Percentiles rank a stretch among this genome's conserved stretches.
Evolutionary conservation across 1,284 basidiomycete genomes (phyloP).

Genomic region (Cutaneotrichosporon curvatum): DNA sequence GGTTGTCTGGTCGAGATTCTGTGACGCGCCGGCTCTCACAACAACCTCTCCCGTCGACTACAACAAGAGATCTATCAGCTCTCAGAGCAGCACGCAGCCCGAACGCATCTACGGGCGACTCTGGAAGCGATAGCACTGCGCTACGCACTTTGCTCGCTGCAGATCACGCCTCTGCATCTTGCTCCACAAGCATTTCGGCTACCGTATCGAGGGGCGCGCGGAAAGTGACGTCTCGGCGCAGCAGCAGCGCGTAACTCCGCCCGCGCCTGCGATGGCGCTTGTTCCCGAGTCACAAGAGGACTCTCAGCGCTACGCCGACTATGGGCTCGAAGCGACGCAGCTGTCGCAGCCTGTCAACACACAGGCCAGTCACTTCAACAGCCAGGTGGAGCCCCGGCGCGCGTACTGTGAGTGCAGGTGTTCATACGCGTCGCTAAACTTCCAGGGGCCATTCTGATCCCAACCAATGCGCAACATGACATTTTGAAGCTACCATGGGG

Average conservation of each 20-base stretch:
- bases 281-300: slow-evolving; percentile 27
- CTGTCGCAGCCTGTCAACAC: slow-evolving; percentile 35
- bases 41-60: no score
- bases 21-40: no score
- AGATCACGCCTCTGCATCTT: no score
- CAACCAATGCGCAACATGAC: slow-evolving; percentile 32
- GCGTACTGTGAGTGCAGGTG: slow-evolving; percentile 40
- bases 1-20: no score
- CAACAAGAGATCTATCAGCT: no score
- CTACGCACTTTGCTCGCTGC: no score
- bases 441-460: slow-evolving; percentile 45
- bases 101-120: no score
- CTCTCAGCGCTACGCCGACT: slow-evolving; percentile 20
- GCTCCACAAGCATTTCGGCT: no score
- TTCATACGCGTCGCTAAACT: slow-evolving; percentile 4
- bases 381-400: slow-evolving; percentile 40
- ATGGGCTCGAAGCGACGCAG: slow-evolving; percentile 38
- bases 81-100: no score
- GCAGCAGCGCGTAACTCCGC: not conserved
- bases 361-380: slow-evolving; percentile 19
- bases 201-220: no score
- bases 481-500: slow-evolving; percentile 45
- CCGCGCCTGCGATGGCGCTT: slow-evolving; percentile 13
- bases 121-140: no score
- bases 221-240: not conserved